Base-by-base conservation (phyloP, 306 rosid species). In the Alnus rubra region DNA sequence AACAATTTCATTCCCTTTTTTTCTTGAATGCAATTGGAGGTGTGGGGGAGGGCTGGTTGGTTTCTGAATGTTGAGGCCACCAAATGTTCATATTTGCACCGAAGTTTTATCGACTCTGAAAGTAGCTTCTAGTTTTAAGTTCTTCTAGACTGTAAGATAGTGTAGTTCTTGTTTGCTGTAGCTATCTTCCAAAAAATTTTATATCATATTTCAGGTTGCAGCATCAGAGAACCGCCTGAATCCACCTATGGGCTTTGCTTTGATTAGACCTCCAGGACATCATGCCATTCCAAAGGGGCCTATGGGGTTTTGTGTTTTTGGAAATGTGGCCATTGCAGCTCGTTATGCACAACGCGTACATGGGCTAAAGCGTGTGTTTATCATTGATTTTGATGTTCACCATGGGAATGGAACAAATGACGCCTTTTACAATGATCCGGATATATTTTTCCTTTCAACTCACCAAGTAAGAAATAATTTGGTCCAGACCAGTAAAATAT, bases 231-330 rank as follows among this genome's bases (percentile, higher is more conserved):
- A 73, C 78, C 75, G 73, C 73, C 74, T 11, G 76, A 85, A 88
- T 79, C 86, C 96, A 51, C 97, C 97, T 44, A 79, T 86, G 70
- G 97, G 97, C 83, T 94, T 94, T 89, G 97, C 97, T 81, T 84
- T 94, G 88, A 89, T 94, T 77, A 85, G 97, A 80, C 98, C 97
- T n/a, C 98, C 97, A 7, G 97, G 98, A 75, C 98, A 94, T 81
- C 97, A 92, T 80, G 97, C 97, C n/a, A 79, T 94, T 76, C 97
- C 98, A 53, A 75, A 91, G 84, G 97, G 97, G 74, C 95, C 97
- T 7, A 92, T 91, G 97, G 97, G 98, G 49, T 94, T 94, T 76
- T 92, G 98, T 77, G 86, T 94, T 81, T 92, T 92, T 45, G 97
- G 95, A 84, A 94, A 94, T 83, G 90, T 94, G 71, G 98, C 97